Evolutionary conservation across 345 rosid genomes (phyloP).

Genomic region (Brassica incana): DNA sequence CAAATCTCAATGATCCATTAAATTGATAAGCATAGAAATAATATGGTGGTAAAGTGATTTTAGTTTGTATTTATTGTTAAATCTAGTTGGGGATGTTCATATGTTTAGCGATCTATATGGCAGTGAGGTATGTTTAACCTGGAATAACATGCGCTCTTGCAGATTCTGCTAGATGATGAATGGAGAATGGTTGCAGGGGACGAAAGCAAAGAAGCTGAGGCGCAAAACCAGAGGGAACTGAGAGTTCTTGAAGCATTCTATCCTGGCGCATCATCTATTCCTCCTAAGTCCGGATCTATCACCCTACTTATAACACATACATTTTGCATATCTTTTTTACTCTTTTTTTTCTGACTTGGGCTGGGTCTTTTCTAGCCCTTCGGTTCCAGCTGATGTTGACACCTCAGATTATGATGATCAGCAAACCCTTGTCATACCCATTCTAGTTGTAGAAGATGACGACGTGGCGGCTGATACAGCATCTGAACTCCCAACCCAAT

Average conservation of each 20-base stretch:
- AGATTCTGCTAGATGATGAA: slow-evolving; percentile 53
- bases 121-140: slow-evolving; percentile 22
- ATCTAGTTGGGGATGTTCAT: slow-evolving; percentile 18
- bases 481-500: slow-evolving; percentile 38
- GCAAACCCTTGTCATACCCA: slow-evolving; percentile 60
- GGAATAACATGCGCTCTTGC: slow-evolving; percentile 36
- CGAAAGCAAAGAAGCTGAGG: slow-evolving; percentile 76
- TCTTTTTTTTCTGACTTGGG: slow-evolving; percentile 9
- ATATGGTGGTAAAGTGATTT: neutral
- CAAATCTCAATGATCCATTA: neutral
- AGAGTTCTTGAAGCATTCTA: slow-evolving; percentile 95
- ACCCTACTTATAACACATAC: slow-evolving; percentile 8
- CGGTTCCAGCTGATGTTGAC: slow-evolving; percentile 48
- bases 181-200: slow-evolving; percentile 96
- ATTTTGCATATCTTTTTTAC: neutral
- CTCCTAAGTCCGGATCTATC: slow-evolving; percentile 59
- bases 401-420: slow-evolving; percentile 45
- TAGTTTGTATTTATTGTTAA: neutral
- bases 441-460: slow-evolving; percentile 86
- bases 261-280: slow-evolving; percentile 86
- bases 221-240: slow-evolving; percentile 75
- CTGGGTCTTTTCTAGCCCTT: slow-evolving; percentile 50
- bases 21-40: neutral
- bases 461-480: slow-evolving; percentile 49
- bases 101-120: neutral